Percentiles rank a stretch among this genome's conserved stretches.
phyloP scores from a whole-genome alignment of 768 basidiomycete species.

The Russula vinacea region DNA sequence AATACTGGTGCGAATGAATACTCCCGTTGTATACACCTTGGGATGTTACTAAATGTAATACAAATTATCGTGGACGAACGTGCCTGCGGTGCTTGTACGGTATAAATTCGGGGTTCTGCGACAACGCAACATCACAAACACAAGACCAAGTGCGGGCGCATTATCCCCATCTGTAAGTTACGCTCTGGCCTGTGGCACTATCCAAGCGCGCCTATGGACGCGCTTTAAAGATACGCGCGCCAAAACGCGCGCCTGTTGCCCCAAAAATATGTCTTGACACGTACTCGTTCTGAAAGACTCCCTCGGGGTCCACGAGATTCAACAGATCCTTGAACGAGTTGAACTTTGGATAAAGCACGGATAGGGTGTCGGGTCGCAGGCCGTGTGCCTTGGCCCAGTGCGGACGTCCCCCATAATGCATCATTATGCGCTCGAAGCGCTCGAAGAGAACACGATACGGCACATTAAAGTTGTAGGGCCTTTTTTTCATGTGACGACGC shows the following conservation, averaged over 20 bases:
- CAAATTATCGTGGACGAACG: slow-evolving; percentile 1
- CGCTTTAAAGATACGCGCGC: slow-evolving; percentile 48
- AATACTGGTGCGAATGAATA: neutral
- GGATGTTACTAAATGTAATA: neutral
- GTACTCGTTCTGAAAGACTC: slow-evolving; percentile 85
- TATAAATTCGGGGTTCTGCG: neutral
- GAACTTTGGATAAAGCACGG: slow-evolving; percentile 74
- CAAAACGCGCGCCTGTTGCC: slow-evolving; percentile 41
- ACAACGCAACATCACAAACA: neutral
- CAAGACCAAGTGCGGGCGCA: slow-evolving; percentile 1
- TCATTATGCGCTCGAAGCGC: slow-evolving; percentile 69
- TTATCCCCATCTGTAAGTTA: slow-evolving; percentile 24
- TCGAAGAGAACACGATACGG: slow-evolving; percentile 78
- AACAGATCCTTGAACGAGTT: slow-evolving; percentile 70
- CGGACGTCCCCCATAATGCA: slow-evolving; percentile 71
- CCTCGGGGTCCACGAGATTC: slow-evolving; percentile 64
- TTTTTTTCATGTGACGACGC: slow-evolving; percentile 34
- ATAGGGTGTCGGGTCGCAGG: slow-evolving; percentile 61
- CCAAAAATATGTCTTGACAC: slow-evolving; percentile 85
- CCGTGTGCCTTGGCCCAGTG: slow-evolving; percentile 96
- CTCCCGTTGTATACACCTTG: neutral
- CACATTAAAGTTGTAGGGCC: slow-evolving; percentile 81
- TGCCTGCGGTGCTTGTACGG: neutral
- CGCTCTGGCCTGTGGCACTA: slow-evolving; percentile 12
- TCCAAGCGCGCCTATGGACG: slow-evolving; percentile 27